Percentiles rank a stretch among this genome's conserved stretches.
Evolutionary conservation across 441 rosid species (phyloP).

Genomic region (Theobroma grandiflorum): DNA sequence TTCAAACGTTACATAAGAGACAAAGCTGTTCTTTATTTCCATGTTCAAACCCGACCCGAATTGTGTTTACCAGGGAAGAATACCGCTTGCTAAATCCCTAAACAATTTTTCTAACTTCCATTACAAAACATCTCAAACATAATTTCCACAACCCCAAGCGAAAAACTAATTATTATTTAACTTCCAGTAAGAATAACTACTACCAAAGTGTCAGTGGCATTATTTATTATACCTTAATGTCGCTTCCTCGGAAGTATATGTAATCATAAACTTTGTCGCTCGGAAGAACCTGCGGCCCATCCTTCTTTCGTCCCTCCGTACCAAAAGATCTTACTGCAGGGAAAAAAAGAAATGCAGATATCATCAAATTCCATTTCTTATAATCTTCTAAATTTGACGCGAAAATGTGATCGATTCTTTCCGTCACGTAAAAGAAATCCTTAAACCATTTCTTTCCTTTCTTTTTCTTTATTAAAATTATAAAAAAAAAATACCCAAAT

Average conservation of each 20-base stretch:
- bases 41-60: neutral
- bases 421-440: too few relatives aligned
- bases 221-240: conserved; percentile 34
- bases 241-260: conserved; percentile 40
- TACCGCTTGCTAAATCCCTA: neutral
- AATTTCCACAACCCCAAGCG: neutral
- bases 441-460: too few relatives aligned
- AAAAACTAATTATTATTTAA: too few relatives aligned
- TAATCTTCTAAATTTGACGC: neutral
- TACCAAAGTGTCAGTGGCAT: neutral
- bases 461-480: too few relatives aligned
- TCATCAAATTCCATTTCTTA: neutral
- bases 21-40: neutral
- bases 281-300: conserved; percentile 37
- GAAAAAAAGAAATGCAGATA: neutral
- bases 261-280: conserved; percentile 40
- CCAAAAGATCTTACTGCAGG: conserved; percentile 41
- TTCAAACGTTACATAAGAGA: neutral
- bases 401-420: too few relatives aligned
- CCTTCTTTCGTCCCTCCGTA: conserved; percentile 39
- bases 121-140: neutral
- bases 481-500: neutral
- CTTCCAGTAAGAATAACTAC: too few relatives aligned
- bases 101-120: neutral
- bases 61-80: neutral